phyloP scores from a whole-genome alignment of 257 asterid genomes.

The Solanum sitiens region DNA sequence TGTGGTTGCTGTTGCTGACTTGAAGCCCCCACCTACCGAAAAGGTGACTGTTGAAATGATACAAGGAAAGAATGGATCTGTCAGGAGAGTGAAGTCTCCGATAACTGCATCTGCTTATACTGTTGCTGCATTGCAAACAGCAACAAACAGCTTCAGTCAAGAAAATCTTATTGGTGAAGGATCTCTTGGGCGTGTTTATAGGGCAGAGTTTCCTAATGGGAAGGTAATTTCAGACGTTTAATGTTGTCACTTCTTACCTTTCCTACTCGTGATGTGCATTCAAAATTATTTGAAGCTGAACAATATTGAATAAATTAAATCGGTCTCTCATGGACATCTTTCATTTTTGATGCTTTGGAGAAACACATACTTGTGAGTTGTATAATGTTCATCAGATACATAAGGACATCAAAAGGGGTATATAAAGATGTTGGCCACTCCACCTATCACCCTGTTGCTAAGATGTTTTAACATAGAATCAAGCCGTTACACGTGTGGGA shows the following conservation, averaged over 20 bases:
- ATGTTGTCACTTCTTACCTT: not conserved
- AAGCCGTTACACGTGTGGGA: not conserved
- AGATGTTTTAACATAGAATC: not conserved
- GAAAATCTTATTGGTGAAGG: conserved; percentile 96
- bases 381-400: not conserved
- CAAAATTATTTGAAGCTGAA: not conserved
- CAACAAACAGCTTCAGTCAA: conserved; percentile 92
- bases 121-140: conserved; percentile 82
- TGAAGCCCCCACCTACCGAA: conserved; percentile 70
- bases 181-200: conserved; percentile 91
- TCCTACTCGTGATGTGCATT: not conserved
- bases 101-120: conserved; percentile 72
- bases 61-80: conserved; percentile 68
- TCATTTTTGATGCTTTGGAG: not conserved
- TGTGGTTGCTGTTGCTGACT: conserved; percentile 36
- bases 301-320: not conserved
- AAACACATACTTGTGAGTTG: not conserved
- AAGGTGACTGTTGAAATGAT: conserved; percentile 43
- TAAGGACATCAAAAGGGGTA: not conserved
- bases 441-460: not conserved
- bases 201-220: conserved; percentile 78
- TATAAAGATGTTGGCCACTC: not conserved
- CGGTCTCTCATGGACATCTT: not conserved
- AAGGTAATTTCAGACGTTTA: conserved; percentile 47
- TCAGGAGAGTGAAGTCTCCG: conserved; percentile 62